Conservation (phyloP, 2,329 filamentous ascomycete species). For the Colletotrichum sojae region DNA sequence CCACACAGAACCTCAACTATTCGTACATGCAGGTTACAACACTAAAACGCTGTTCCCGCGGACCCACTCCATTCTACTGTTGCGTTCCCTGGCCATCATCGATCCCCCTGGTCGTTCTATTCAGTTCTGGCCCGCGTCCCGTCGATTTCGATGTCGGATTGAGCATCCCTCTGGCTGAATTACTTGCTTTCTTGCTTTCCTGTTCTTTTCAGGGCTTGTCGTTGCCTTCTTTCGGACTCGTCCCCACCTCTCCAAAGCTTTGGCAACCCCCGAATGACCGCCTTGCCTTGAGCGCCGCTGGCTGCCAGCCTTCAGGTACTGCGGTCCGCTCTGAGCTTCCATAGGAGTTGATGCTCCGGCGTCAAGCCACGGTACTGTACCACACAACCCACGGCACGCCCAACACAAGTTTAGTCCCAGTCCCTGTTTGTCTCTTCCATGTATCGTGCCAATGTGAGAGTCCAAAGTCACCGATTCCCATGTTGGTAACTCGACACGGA, state of each 20-base stretch:
- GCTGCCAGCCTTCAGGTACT: neutral
- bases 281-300: no score
- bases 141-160: slow-evolving; percentile 32
- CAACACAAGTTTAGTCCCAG: no score
- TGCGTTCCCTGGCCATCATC: slow-evolving; percentile 1
- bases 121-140: slow-evolving; percentile 31
- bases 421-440: no score
- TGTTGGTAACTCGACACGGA: no score
- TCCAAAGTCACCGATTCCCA: no score
- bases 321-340: neutral
- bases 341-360: slow-evolving; percentile 37
- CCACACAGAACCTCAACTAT: no score
- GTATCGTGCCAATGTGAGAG: no score
- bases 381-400: no score
- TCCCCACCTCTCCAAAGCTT: slow-evolving; percentile 4
- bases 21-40: no score
- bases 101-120: slow-evolving; percentile 31
- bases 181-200: slow-evolving; percentile 36
- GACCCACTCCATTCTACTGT: neutral
- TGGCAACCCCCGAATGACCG: slow-evolving; percentile 14
- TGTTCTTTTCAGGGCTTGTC: neutral
- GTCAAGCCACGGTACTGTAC: neutral
- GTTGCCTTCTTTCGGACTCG: slow-evolving; percentile 13
- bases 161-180: neutral
- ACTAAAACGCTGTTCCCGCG: neutral